phyloP scores from a whole-genome alignment of 169 alveolate genomes.

The Cryptosporidium baileyi region DNA sequence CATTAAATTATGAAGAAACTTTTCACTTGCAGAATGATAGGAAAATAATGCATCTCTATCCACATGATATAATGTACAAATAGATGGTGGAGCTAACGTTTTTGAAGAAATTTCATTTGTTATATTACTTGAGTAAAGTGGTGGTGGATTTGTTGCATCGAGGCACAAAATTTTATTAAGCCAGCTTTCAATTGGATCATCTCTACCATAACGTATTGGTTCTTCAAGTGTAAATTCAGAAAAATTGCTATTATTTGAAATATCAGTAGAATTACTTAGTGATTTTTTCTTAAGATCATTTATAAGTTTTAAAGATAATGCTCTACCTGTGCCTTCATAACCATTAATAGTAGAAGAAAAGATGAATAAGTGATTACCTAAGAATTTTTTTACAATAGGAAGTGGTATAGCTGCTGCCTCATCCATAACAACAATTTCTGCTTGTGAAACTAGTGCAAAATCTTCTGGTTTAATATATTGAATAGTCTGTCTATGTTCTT shows the following conservation, averaged over 20 bases:
- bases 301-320: constrained; percentile 95
- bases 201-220: constrained; percentile 97
- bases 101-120: constrained; percentile 58
- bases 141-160: constrained; percentile 92
- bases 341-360: constrained; percentile 99
- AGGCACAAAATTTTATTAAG: constrained; percentile 92
- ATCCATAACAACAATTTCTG: constrained; percentile 95
- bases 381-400: constrained; percentile 91
- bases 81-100: constrained; percentile 90
- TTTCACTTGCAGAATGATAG: constrained; percentile 95
- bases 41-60: constrained; percentile 97
- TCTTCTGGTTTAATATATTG: constrained; percentile 88
- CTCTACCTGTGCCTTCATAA: constrained; percentile 99
- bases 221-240: constrained; percentile 88
- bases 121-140: constrained; percentile 43
- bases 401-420: constrained; percentile 99
- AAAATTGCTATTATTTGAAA: constrained; percentile 64
- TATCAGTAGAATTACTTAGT: constrained; percentile 11
- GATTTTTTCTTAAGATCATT: constrained; percentile 84
- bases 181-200: constrained; percentile 98
- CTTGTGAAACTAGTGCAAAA: constrained; percentile 70
- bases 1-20: constrained; percentile 92
- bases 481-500: constrained; percentile 88
- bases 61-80: constrained; percentile 94
- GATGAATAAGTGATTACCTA: constrained; percentile 91